A percentile compares a stretch with the other conserved stretches of the same genome.
phyloP scores from a whole-genome alignment of 164 flowering plant genomes.

The Aristolochia californica region DNA sequence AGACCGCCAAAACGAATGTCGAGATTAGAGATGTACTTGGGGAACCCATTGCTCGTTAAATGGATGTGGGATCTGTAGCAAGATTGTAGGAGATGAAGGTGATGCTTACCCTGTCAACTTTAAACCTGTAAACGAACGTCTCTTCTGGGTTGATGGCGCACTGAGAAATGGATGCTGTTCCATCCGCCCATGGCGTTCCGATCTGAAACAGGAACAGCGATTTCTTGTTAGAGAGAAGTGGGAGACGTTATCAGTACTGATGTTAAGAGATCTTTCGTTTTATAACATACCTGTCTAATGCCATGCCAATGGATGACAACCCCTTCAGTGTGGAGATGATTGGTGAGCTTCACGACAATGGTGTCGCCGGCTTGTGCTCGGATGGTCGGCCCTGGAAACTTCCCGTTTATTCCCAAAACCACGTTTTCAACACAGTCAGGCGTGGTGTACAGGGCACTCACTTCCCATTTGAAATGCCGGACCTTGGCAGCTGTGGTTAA shows the following conservation, averaged over 20 bases:
- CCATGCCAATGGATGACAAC: slow-evolving; percentile 97
- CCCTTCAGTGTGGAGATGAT: slow-evolving; percentile 73
- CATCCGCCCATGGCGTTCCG: slow-evolving; percentile 95
- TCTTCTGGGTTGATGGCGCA: slow-evolving; percentile 83
- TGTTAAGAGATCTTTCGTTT: neutral
- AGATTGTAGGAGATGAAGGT: neutral
- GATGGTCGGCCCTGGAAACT: slow-evolving; percentile 88
- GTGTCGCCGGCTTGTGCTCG: slow-evolving; percentile 68
- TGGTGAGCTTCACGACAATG: slow-evolving; percentile 52
- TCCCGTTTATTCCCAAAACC: slow-evolving; percentile 75
- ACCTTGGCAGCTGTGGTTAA: slow-evolving; percentile 13
- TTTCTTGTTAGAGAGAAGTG: neutral
- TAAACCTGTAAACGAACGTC: slow-evolving; percentile 60
- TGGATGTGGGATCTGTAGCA: too few species aligned
- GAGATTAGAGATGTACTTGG: too few species aligned
- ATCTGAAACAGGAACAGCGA: slow-evolving; percentile 21
- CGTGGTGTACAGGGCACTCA: slow-evolving; percentile 52
- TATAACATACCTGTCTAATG: slow-evolving; percentile 51
- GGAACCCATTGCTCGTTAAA: too few species aligned
- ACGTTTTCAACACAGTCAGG: slow-evolving; percentile 63
- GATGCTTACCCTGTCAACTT: slow-evolving; percentile 57
- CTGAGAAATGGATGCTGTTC: slow-evolving; percentile 78
- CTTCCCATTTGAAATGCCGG: slow-evolving; percentile 61
- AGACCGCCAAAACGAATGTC: neutral
- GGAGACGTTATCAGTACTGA: neutral